Conservation (phyloP, 768 basidiomycete species). For the Coprinopsis cinerea region DNA sequence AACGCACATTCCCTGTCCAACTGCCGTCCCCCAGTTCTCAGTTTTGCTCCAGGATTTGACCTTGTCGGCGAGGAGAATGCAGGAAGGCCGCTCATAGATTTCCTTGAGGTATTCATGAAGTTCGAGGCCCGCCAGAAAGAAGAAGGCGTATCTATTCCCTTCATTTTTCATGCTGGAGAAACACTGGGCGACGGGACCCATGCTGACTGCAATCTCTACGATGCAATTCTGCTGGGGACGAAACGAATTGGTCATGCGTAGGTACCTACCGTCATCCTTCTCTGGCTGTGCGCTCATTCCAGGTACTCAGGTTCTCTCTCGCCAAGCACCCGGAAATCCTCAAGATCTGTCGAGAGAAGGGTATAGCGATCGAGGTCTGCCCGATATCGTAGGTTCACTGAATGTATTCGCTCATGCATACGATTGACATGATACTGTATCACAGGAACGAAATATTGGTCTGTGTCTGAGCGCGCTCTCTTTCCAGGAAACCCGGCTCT, state of each 20-base stretch:
- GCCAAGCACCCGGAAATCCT: conserved; percentile 72
- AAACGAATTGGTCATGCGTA: conserved; percentile 82
- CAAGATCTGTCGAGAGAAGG: conserved; percentile 54
- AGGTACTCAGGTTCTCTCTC: conserved; percentile 20
- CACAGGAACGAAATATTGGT: conserved; percentile 71
- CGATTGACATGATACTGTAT: conserved; percentile 2
- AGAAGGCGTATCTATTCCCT: conserved; percentile 60
- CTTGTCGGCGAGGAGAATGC: conserved; percentile 73
- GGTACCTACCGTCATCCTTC: conserved; percentile 1
- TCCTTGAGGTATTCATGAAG: conserved; percentile 51
- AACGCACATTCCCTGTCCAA: background rate
- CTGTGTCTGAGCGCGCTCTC: conserved; percentile 10
- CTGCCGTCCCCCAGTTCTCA: background rate
- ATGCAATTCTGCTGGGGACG: conserved; percentile 72
- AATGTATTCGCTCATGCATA: background rate
- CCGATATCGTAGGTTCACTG: conserved; percentile 64
- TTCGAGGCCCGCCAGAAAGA: conserved; percentile 56
- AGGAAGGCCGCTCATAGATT: conserved; percentile 53
- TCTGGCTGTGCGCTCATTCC: conserved; percentile 47
- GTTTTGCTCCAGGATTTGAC: conserved; percentile 54
- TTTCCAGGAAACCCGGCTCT: background rate
- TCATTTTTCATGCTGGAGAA: conserved; percentile 78
- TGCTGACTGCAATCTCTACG: conserved; percentile 70
- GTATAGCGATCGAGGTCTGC: conserved; percentile 69
- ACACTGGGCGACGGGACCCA: conserved; percentile 70